Conservation (phyloP, 805 yeast species). For the Pichia scutulata region DNA sequence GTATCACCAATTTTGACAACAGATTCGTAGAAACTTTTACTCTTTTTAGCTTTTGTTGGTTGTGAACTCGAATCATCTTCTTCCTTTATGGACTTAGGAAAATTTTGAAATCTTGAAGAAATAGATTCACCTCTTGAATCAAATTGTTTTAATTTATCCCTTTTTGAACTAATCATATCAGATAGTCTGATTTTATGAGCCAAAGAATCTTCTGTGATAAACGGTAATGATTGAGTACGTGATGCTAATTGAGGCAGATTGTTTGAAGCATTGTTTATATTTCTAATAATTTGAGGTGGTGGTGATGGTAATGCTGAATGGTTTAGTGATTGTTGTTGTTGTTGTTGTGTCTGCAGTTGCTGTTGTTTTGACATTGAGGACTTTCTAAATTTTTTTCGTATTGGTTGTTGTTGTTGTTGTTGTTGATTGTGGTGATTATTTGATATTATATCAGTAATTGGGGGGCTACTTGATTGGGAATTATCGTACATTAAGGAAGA, state of each 20-base stretch:
- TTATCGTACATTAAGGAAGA: background rate
- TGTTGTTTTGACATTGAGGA: background rate
- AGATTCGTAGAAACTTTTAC: constrained; percentile 25
- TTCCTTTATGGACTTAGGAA: constrained; percentile 19
- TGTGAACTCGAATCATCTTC: constrained; percentile 11
- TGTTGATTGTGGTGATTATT: constrained; percentile 3
- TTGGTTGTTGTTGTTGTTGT: constrained; percentile 1
- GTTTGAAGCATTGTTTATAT: background rate
- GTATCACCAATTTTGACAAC: constrained; percentile 26
- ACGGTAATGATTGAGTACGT: constrained; percentile 31
- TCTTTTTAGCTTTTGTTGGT: constrained; percentile 26
- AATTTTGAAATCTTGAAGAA: constrained; percentile 26
- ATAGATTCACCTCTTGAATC: constrained; percentile 23
- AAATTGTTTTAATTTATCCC: constrained; percentile 10
- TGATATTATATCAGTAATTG: background rate
- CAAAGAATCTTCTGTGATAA: constrained; percentile 24
- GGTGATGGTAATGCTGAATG: background rate
- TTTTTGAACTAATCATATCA: constrained; percentile 18
- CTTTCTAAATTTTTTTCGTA: constrained; percentile 1
- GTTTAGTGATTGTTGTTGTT: no score
- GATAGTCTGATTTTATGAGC: constrained; percentile 27
- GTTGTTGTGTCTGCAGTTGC: background rate
- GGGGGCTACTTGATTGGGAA: background rate
- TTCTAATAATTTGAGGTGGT: background rate
- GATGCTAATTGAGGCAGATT: constrained; percentile 26